Evolutionary conservation across 306 rosid genomes (phyloP).

Genomic region (Cercis canadensis): DNA sequence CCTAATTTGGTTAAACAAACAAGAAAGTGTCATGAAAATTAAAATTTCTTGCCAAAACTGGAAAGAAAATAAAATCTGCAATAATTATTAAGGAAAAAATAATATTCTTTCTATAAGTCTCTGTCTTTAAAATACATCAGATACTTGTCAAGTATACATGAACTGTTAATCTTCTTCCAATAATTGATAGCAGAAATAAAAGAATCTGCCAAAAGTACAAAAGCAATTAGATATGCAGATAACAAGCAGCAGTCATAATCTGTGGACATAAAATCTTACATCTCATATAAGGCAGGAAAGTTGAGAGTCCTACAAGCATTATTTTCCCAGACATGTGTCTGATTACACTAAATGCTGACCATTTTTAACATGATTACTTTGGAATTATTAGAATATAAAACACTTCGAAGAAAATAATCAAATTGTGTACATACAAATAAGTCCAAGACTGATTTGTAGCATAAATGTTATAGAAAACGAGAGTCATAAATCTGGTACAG

Average conservation of each 20-base stretch:
- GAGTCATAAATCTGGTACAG: slow-evolving; percentile 1
- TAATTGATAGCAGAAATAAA: slow-evolving; percentile 8
- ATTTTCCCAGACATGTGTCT: slow-evolving; percentile 7
- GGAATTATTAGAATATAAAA: slow-evolving; percentile 1
- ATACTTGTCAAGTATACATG: slow-evolving; percentile 24
- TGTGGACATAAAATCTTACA: not conserved
- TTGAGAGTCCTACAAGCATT: not conserved
- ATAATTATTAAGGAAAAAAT: not conserved
- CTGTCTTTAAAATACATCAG: not conserved
- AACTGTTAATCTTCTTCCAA: slow-evolving; percentile 26
- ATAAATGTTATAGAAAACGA: slow-evolving; percentile 6
- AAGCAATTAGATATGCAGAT: not conserved
- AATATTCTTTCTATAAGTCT: not conserved
- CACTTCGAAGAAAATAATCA: not conserved
- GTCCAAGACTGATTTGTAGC: slow-evolving; percentile 2
- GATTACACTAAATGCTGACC: slow-evolving; percentile 2
- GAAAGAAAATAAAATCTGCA: not conserved
- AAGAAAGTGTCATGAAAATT: slow-evolving; percentile 29
- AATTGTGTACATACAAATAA: not conserved
- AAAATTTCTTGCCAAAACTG: not conserved
- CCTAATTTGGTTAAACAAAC: slow-evolving; percentile 54
- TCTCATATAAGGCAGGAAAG: slow-evolving; percentile 1
- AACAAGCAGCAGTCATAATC: not conserved
- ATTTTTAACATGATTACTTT: slow-evolving; percentile 8
- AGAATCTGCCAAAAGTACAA: slow-evolving; percentile 3